phyloP scores from a whole-genome alignment of 495 filamentous ascomycete species.

The Amphirosellinia nigrospora region DNA sequence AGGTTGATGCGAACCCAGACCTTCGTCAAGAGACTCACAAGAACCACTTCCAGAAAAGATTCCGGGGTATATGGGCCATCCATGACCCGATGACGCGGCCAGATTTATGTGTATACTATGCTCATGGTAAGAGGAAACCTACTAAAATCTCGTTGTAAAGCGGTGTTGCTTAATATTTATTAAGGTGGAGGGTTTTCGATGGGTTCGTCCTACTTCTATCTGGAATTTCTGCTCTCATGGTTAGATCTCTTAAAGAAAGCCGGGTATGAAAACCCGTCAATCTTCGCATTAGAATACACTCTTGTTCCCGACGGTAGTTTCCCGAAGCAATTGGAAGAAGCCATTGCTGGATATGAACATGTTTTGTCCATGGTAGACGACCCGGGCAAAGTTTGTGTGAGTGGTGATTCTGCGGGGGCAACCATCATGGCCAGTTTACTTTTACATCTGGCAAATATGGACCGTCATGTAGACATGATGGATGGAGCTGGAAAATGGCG shows the following conservation, averaged over 20 bases:
- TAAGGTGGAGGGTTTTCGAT: conserved; percentile 76
- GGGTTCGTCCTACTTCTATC: conserved; percentile 79
- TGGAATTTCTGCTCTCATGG: conserved; percentile 78
- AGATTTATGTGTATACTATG: conserved; percentile 75
- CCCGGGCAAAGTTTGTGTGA: conserved; percentile 64
- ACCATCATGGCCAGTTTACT: conserved; percentile 71
- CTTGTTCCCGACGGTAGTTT: conserved; percentile 75
- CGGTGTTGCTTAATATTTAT: conserved; percentile 24
- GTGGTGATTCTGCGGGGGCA: conserved; percentile 77
- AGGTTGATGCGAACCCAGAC: conserved; percentile 25
- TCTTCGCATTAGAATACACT: conserved; percentile 81
- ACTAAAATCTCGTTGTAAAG: not conserved
- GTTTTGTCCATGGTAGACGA: conserved; percentile 61
- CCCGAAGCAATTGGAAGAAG: conserved; percentile 71
- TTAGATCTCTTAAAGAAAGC: conserved; percentile 58
- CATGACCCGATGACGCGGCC: conserved; percentile 57
- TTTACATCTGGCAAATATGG: conserved; percentile 56
- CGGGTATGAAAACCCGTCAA: conserved; percentile 73
- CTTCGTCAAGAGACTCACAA: conserved; percentile 17
- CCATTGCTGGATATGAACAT: conserved; percentile 68
- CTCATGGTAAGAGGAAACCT: conserved; percentile 62
- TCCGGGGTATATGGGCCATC: conserved; percentile 68
- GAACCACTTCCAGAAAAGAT: conserved; percentile 31
- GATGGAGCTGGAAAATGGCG: conserved; percentile 30
- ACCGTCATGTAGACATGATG: conserved; percentile 41